These are phyloP conservation scores for Penicillium bovifimosum DNA, from an alignment of 495 filamentous ascomycete genomes.

Conservation along the genomic window DNA sequence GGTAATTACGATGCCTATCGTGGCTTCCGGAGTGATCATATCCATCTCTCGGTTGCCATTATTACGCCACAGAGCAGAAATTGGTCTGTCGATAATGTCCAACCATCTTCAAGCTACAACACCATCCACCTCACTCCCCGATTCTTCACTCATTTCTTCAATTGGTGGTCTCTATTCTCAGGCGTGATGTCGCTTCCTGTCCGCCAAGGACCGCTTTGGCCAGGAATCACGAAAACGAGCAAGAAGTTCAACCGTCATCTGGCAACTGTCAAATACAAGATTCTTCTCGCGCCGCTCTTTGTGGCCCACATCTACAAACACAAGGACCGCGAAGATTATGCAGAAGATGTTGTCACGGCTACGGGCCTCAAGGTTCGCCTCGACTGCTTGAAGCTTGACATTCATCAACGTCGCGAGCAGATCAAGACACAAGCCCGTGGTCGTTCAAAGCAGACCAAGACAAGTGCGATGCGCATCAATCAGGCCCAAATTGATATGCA, in stretches of 20 bases:
- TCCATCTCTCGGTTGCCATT: constrained; percentile 88
- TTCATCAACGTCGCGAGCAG: constrained; percentile 91
- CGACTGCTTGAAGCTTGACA: constrained; percentile 91
- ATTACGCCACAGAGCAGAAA: constrained; percentile 69
- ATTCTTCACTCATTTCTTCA: constrained; percentile 97
- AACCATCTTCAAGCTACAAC: constrained; percentile 84
- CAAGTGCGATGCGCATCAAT: constrained; percentile 93
- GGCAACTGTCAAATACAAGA: constrained; percentile 94
- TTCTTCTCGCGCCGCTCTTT: constrained; percentile 87
- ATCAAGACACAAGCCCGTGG: constrained; percentile 73
- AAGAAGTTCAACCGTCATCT: constrained; percentile 98
- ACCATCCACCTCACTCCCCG: constrained; percentile 86
- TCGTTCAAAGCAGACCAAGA: constrained; percentile 63
- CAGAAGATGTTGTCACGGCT: constrained; percentile 74
- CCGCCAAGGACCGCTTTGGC: constrained; percentile 85
- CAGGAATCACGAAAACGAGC: constrained; percentile 86
- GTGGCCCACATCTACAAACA: constrained; percentile 98
- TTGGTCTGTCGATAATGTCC: constrained; percentile 67
- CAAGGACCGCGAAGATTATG: constrained; percentile 85
- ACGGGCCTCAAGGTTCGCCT: constrained; percentile 91
- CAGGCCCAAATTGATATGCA: constrained; percentile 87
- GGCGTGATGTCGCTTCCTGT: constrained; percentile 93
- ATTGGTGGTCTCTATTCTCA: constrained; percentile 95
- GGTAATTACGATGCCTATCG: constrained; percentile 82
- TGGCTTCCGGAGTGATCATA: constrained; percentile 91